Conservation (phyloP, 164 flowering plant species). For the Magnolia officinalis region DNA sequence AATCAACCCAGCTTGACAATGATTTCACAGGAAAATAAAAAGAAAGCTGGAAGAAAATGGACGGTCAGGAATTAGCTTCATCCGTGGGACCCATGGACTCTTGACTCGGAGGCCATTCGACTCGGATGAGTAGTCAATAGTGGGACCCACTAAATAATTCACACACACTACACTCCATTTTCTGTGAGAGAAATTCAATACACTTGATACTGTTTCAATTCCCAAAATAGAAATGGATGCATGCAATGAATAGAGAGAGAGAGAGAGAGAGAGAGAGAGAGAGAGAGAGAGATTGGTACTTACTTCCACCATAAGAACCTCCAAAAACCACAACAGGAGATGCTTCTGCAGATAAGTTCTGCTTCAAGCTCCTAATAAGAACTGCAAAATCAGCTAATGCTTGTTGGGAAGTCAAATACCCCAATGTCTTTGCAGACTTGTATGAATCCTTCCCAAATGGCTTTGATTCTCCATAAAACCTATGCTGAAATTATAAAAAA, state of each 20-base stretch:
- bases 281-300: background rate
- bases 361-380: conserved; percentile 48
- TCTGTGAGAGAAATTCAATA: too few relatives aligned
- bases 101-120: too few relatives aligned
- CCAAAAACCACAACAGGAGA: conserved; percentile 65
- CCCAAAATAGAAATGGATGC: too few relatives aligned
- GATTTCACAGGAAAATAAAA: background rate
- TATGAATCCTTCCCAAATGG: conserved; percentile 50
- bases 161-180: too few relatives aligned
- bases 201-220: too few relatives aligned
- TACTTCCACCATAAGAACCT: conserved; percentile 67
- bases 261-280: background rate
- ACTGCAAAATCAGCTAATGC: conserved; percentile 62
- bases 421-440: conserved; percentile 45
- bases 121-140: too few relatives aligned
- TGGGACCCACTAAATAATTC: too few relatives aligned
- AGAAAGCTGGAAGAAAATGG: background rate
- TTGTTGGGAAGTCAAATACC: conserved; percentile 55
- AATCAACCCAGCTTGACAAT: too few relatives aligned
- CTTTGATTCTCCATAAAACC: conserved; percentile 60
- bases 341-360: conserved; percentile 50
- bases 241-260: background rate
- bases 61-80: background rate
- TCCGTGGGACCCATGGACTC: background rate
- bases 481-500: conserved; percentile 35